phyloP scores from a whole-genome alignment of 2,329 filamentous ascomycete genomes.

The Neofusicoccum laricinum region DNA sequence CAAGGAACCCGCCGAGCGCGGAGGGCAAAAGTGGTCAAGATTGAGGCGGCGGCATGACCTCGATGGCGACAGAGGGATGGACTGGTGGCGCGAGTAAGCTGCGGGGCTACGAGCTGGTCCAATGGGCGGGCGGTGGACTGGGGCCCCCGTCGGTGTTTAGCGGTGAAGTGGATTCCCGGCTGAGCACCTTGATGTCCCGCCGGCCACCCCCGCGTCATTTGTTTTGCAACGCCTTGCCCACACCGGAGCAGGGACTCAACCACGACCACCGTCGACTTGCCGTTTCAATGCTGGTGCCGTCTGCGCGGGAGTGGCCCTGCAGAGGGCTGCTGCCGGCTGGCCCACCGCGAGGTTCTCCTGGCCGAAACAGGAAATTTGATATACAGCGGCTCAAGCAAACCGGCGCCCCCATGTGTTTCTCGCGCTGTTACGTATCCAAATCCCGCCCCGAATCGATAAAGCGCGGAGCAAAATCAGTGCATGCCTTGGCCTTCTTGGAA shows the following conservation, averaged over 20 bases:
- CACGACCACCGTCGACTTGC: not conserved
- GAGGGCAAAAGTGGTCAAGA: not conserved
- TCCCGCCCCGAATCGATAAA: not conserved
- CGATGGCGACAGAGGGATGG: not conserved
- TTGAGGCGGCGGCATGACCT: not conserved
- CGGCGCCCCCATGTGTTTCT: not conserved
- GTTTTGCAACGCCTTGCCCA: not conserved
- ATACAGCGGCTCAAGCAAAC: not conserved
- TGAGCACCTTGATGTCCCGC: slow-evolving; percentile 12
- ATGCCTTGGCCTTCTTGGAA: slow-evolving; percentile 9
- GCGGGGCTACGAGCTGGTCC: not conserved
- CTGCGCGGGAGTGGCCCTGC: not conserved
- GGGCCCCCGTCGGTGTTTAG: not conserved
- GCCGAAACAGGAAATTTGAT: not conserved
- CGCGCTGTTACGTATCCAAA: not conserved
- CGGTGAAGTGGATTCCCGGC: not conserved
- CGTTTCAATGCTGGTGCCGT: not conserved
- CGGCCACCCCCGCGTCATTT: not conserved
- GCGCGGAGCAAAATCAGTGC: not conserved
- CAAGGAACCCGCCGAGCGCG: not conserved
- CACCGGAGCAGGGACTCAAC: too few species aligned
- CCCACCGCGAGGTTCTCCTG: not conserved
- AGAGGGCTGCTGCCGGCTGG: not conserved
- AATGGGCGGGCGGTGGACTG: not conserved
- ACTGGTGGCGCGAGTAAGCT: not conserved